Percentiles rank a stretch among this genome's conserved stretches.
Evolutionary conservation across 129 eudicot genomes (phyloP).

Genomic region (Scalesia atractyloides): DNA sequence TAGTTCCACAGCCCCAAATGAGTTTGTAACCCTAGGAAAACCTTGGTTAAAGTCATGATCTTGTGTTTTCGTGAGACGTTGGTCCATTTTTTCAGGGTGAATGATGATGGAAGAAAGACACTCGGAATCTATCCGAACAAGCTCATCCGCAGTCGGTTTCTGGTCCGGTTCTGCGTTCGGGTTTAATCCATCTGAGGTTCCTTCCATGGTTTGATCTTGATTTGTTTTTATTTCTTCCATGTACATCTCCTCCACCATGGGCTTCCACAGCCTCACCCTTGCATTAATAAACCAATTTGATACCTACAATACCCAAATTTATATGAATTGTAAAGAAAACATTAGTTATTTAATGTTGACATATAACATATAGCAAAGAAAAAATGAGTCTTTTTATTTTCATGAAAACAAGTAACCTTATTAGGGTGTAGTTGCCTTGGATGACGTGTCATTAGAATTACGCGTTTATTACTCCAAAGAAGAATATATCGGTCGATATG

Average conservation of each 20-base stretch:
- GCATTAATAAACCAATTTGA: constrained; percentile 99
- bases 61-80: constrained; percentile 19
- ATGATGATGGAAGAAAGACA: constrained; percentile 78
- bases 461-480: not conserved
- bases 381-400: not conserved
- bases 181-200: constrained; percentile 40
- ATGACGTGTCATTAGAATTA: too few species aligned
- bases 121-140: constrained; percentile 66
- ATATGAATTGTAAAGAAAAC: not conserved
- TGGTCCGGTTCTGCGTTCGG: constrained; percentile 43
- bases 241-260: constrained; percentile 99
- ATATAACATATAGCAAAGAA: not conserved
- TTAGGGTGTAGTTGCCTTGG: not conserved
- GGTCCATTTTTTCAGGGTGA: constrained; percentile 51
- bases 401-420: not conserved
- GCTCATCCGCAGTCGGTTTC: constrained; percentile 74
- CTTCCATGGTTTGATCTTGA: constrained; percentile 44
- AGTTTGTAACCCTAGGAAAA: constrained; percentile 51
- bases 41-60: constrained; percentile 34
- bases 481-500: constrained; percentile 16
- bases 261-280: constrained; percentile 98
- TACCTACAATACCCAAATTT: constrained; percentile 48
- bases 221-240: constrained; percentile 75
- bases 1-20: constrained; percentile 62
- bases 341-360: constrained; percentile 1